Percentiles rank a stretch among this genome's conserved stretches.
These are phyloP conservation scores for Alternaria arborescens DNA, from an alignment of 2,329 filamentous ascomycete genomes.

Conservation along the genomic window DNA sequence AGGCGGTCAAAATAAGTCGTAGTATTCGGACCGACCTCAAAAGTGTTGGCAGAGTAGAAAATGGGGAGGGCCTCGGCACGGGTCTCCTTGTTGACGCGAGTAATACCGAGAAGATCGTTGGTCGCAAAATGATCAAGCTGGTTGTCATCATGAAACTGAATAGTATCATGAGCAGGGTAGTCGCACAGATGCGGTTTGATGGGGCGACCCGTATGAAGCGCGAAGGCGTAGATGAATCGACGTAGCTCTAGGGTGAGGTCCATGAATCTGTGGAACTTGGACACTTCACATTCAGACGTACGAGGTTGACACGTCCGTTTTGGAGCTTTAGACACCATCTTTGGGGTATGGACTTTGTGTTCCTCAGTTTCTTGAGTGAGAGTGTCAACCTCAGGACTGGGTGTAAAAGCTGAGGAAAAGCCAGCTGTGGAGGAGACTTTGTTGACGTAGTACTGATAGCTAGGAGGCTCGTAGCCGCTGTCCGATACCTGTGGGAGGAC, in stretches of 20 bases:
- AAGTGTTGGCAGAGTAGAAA: conserved; percentile 35
- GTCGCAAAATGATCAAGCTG: conserved; percentile 16
- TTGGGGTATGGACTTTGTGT: neutral
- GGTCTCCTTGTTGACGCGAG: conserved; percentile 23
- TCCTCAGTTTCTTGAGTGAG: neutral
- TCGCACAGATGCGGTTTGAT: conserved; percentile 31
- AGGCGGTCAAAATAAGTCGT: conserved; percentile 31
- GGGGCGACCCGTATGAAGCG: conserved; percentile 10
- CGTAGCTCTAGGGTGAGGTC: conserved; percentile 29
- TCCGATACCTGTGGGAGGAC: neutral
- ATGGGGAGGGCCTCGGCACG: conserved; percentile 25
- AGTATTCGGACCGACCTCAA: conserved; percentile 22
- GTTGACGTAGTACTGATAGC: neutral
- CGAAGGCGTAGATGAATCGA: conserved; percentile 22
- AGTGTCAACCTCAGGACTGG: neutral
- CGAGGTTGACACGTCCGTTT: neutral
- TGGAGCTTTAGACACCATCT: neutral
- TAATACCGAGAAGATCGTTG: conserved; percentile 16
- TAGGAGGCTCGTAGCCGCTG: neutral
- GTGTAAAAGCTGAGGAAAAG: neutral
- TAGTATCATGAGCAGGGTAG: neutral
- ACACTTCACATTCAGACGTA: neutral
- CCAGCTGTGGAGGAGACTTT: neutral
- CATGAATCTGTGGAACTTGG: conserved; percentile 22
- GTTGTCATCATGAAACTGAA: conserved; percentile 32